Percentiles rank a stretch among this genome's conserved stretches.
Evolutionary conservation across 148 eudicot genomes (phyloP).

Genomic region (Rheum nobile): DNA sequence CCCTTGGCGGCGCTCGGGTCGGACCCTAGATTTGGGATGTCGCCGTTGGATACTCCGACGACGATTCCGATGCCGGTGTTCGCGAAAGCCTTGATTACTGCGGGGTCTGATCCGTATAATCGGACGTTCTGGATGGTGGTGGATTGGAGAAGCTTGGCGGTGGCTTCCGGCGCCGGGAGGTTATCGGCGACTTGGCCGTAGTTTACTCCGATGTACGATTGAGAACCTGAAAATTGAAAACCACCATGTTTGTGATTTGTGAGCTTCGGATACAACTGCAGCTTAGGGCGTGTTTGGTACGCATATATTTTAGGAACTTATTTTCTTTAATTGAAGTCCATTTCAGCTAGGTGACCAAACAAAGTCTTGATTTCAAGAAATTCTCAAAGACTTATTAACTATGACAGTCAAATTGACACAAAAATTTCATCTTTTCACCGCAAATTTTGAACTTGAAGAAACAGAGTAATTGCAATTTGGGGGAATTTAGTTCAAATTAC

Average conservation of each 20-base stretch:
- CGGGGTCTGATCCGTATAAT: slow-evolving; percentile 38
- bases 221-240: slow-evolving; percentile 17
- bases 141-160: slow-evolving; percentile 27
- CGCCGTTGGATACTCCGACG: slow-evolving; percentile 38
- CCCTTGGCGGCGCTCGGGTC: slow-evolving; percentile 29
- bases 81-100: slow-evolving; percentile 31
- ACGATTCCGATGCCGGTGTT: slow-evolving; percentile 33
- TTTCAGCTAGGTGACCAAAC: no score
- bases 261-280: not conserved
- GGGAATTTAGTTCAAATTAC: no score
- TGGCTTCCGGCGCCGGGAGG: slow-evolving; percentile 41
- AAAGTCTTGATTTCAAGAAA: no score
- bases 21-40: slow-evolving; percentile 32
- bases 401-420: no score
- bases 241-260: not conserved
- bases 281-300: not conserved
- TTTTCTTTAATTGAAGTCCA: not conserved
- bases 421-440: no score
- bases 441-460: no score
- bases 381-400: no score
- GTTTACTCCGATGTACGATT: slow-evolving; percentile 40
- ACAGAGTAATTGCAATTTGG: no score
- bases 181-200: slow-evolving; percentile 58
- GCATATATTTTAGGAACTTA: not conserved
- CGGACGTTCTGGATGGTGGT: slow-evolving; percentile 37